Evolutionary conservation across 2,329 filamentous ascomycete species (phyloP).

Genomic region (Epichloe gansuensis): DNA sequence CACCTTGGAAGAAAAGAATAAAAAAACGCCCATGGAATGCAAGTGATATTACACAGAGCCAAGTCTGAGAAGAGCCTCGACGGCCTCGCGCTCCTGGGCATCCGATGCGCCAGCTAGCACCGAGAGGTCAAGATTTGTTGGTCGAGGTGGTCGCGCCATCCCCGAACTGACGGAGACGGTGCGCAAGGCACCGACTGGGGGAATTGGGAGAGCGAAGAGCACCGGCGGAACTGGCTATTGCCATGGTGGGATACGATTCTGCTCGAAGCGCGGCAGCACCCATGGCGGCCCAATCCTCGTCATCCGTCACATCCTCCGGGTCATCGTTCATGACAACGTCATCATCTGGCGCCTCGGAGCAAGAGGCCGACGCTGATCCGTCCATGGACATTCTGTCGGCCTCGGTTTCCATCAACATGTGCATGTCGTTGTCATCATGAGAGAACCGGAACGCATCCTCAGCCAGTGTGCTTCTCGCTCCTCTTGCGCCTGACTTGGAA

Average conservation of each 20-base stretch:
- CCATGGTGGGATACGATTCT: slow-evolving; percentile 46
- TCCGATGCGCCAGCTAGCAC: slow-evolving; percentile 42
- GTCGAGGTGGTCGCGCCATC: slow-evolving; percentile 41
- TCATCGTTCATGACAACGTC: slow-evolving; percentile 59
- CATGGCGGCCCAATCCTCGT: slow-evolving; percentile 90
- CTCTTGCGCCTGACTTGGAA: slow-evolving; percentile 30
- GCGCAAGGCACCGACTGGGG: slow-evolving; percentile 33
- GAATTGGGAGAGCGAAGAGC: slow-evolving; percentile 29
- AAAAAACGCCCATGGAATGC: slow-evolving; percentile 11
- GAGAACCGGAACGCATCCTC: slow-evolving; percentile 66
- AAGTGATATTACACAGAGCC: slow-evolving; percentile 57
- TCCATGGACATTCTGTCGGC: slow-evolving; percentile 92
- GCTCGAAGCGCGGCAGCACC: slow-evolving; percentile 74
- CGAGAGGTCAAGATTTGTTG: slow-evolving; percentile 39
- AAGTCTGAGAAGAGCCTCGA: slow-evolving; percentile 69
- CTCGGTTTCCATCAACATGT: slow-evolving; percentile 68
- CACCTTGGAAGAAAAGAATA: slow-evolving; percentile 4
- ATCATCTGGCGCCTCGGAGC: slow-evolving; percentile 61
- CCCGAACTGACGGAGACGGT: slow-evolving; percentile 38
- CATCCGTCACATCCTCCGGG: slow-evolving; percentile 77
- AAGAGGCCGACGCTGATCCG: slow-evolving; percentile 57
- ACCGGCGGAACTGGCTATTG: slow-evolving; percentile 41
- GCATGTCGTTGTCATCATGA: slow-evolving; percentile 53
- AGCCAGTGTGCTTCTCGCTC: slow-evolving; percentile 46
- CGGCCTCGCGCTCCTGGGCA: slow-evolving; percentile 67